Evolutionary conservation across 495 filamentous ascomycete genomes (phyloP).

Genomic region (Diplogelasinospora grovesii): DNA sequence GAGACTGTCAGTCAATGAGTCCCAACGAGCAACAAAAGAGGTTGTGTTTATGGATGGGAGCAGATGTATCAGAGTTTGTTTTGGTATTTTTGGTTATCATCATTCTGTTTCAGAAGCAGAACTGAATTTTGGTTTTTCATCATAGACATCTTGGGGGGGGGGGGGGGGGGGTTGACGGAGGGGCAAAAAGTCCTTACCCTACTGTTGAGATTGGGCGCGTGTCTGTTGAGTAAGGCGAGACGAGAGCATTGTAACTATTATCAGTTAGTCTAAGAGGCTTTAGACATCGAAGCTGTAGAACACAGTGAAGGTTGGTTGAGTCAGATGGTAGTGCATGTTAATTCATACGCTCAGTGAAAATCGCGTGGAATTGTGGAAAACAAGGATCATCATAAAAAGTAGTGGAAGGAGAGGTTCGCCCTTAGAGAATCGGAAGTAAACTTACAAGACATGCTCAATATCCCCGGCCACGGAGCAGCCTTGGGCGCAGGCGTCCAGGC

Average conservation of each 20-base stretch:
- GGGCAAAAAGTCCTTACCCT: slow-evolving; percentile 13
- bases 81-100: slow-evolving; percentile 74
- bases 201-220: slow-evolving; percentile 1
- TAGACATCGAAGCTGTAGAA: slow-evolving; percentile 2
- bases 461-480: too few species aligned
- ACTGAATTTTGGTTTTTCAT: slow-evolving; percentile 80
- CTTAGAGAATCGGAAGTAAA: too few species aligned
- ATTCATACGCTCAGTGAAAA: slow-evolving; percentile 80
- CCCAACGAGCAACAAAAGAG: too few species aligned
- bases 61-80: too few species aligned
- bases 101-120: slow-evolving; percentile 89
- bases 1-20: too few species aligned
- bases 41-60: slow-evolving; percentile 31
- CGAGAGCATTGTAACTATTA: slow-evolving; percentile 4
- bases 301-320: slow-evolving; percentile 16
- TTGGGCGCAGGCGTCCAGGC: too few species aligned
- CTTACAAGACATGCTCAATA: too few species aligned
- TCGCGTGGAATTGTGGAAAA: slow-evolving; percentile 53
- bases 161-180: background rate
- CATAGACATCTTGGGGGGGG: slow-evolving; percentile 42
- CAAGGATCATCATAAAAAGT: slow-evolving; percentile 49
- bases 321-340: slow-evolving; percentile 99
- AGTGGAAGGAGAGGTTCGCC: background rate
- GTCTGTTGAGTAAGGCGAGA: background rate
- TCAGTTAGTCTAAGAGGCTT: slow-evolving; percentile 14